Percentiles rank a stretch among this genome's conserved stretches.
These are phyloP conservation scores for Sporothrix euskadiensis DNA, from an alignment of 2,329 filamentous ascomycete genomes.

Conservation along the genomic window DNA sequence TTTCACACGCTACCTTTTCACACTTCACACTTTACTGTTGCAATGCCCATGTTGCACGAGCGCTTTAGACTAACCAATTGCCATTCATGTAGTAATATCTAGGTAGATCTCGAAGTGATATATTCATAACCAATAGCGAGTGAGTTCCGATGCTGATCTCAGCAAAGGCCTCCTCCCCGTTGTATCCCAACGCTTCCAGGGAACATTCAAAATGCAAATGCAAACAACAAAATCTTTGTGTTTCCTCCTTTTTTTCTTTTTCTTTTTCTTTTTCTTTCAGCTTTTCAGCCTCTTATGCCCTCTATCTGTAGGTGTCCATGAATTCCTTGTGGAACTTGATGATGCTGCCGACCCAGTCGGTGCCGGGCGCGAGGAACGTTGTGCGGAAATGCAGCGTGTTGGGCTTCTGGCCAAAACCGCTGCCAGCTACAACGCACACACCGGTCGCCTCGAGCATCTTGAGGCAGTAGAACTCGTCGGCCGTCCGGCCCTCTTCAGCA, in stretches of 20 bases:
- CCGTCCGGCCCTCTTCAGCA: constrained; percentile 65
- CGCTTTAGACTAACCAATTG: not conserved
- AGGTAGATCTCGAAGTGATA: not conserved
- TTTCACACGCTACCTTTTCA: not conserved
- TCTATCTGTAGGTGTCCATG: constrained; percentile 72
- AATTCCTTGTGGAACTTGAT: constrained; percentile 90
- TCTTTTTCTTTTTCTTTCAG: too few species aligned
- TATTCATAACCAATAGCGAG: constrained; percentile 9
- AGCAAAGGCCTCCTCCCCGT: not conserved
- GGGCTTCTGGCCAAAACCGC: constrained; percentile 91
- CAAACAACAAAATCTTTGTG: not conserved
- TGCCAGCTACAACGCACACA: constrained; percentile 89
- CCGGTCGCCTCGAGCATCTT: constrained; percentile 89
- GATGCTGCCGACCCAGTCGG: constrained; percentile 87
- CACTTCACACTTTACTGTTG: not conserved
- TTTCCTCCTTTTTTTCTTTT: not conserved
- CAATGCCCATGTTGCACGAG: not conserved
- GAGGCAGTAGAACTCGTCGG: constrained; percentile 95
- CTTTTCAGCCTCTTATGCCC: not conserved
- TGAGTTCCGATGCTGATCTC: constrained; percentile 10
- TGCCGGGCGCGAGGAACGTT: constrained; percentile 93
- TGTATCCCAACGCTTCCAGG: constrained; percentile 2
- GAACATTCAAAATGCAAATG: not conserved
- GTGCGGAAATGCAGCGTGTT: constrained; percentile 92
- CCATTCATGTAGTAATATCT: not conserved